Evolutionary conservation across 2,329 filamentous ascomycete genomes (phyloP).

Genomic region (Aspergillus sp.): DNA sequence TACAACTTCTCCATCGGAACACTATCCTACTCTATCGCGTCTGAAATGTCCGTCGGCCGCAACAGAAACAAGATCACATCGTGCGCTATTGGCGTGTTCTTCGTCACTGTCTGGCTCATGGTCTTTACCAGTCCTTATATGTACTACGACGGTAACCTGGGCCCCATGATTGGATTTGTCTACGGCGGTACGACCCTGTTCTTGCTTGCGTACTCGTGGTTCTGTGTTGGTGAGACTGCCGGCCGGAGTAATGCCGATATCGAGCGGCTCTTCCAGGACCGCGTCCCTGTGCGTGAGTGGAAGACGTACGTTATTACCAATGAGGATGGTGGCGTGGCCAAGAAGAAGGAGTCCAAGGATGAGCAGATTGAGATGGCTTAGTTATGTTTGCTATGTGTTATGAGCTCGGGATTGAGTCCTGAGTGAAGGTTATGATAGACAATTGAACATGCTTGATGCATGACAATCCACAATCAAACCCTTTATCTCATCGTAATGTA

Average conservation of each 20-base stretch:
- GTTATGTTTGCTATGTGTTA: no score
- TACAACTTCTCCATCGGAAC: constrained; percentile 51
- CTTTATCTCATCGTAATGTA: no score
- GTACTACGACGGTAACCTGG: constrained; percentile 33
- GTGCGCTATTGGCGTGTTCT: constrained; percentile 47
- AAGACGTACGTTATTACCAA: constrained; percentile 22
- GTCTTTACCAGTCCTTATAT: constrained; percentile 37
- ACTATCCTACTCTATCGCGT: constrained; percentile 44
- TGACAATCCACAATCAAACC: no score
- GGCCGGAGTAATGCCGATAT: constrained; percentile 39
- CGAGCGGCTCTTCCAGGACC: constrained; percentile 40
- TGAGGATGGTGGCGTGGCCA: background rate
- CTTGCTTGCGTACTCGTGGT: constrained; percentile 34
- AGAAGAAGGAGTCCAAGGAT: constrained; percentile 10
- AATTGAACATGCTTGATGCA: no score
- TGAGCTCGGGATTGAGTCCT: no score
- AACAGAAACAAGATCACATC: constrained; percentile 52
- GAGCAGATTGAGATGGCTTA: constrained; percentile 18
- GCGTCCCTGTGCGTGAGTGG: constrained; percentile 36
- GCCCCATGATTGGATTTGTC: constrained; percentile 37
- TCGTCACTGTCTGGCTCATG: constrained; percentile 31
- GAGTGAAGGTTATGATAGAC: no score
- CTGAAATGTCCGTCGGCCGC: constrained; percentile 50
- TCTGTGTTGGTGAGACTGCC: constrained; percentile 43
- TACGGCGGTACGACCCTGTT: constrained; percentile 32